Conservation (phyloP, 176 grass and related monocot genomes). For the Bromus sterilis region DNA sequence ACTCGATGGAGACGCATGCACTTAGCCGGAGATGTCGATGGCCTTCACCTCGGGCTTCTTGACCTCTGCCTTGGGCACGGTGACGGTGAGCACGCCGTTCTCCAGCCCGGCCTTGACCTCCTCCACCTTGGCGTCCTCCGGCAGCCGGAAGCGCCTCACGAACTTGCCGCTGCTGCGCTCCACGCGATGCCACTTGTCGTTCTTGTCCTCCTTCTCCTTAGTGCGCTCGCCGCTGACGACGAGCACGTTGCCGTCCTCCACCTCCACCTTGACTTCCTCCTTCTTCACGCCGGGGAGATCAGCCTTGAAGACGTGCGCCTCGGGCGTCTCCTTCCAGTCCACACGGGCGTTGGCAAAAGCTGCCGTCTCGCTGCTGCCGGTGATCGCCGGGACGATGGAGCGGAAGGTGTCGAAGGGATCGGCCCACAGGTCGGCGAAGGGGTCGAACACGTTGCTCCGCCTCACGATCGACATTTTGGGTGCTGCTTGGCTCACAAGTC, state of each 20-base stretch:
- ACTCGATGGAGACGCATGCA: no score
- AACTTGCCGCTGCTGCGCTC: conserved; percentile 59
- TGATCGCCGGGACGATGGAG: background rate
- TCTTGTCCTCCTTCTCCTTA: conserved; percentile 42
- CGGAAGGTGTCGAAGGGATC: conserved; percentile 34
- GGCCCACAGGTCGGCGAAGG: conserved; percentile 35
- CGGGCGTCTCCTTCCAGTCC: conserved; percentile 47
- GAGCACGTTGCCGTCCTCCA: conserved; percentile 43
- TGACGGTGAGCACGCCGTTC: conserved; percentile 48
- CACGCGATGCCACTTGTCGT: conserved; percentile 49
- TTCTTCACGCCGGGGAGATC: conserved; percentile 46
- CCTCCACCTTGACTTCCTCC: conserved; percentile 40
- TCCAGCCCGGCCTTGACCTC: conserved; percentile 47
- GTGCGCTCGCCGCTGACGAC: conserved; percentile 43
- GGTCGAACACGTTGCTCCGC: conserved; percentile 41
- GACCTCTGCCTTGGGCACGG: conserved; percentile 36
- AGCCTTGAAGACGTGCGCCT: conserved; percentile 52
- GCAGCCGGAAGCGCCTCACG: conserved; percentile 20
- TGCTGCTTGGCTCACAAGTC: no score
- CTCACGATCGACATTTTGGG: conserved; percentile 24
- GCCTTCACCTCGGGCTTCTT: conserved; percentile 36
- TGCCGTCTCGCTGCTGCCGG: background rate
- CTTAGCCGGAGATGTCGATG: conserved; percentile 48
- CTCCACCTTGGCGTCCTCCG: conserved; percentile 31
- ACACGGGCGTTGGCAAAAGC: conserved; percentile 11